phyloP scores from a whole-genome alignment of 2,329 filamentous ascomycete genomes.

The Ophiostoma triangulosporum region DNA sequence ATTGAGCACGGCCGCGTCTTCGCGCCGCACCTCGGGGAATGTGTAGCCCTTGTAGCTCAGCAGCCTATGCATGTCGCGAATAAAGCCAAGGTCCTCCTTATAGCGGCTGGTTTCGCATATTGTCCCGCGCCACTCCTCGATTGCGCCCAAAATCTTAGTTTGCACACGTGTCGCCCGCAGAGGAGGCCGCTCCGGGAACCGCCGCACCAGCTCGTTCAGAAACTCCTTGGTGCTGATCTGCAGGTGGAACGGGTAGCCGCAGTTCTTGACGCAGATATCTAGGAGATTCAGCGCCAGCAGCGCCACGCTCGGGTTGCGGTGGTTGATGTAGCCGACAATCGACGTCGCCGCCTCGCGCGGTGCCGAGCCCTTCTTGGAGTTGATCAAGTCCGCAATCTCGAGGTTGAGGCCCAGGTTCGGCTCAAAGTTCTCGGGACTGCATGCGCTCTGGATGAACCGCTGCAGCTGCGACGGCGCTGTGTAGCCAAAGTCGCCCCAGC shows the following conservation, averaged over 20 bases:
- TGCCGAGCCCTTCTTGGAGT: conserved; percentile 90
- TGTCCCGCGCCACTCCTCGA: conserved; percentile 96
- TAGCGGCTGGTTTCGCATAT: conserved; percentile 98
- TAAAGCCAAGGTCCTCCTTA: conserved; percentile 92
- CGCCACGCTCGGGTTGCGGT: conserved; percentile 90
- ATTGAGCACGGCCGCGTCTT: conserved; percentile 93
- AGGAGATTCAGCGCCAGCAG: conserved; percentile 81
- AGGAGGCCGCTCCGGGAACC: conserved; percentile 88
- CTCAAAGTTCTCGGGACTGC: conserved; percentile 94
- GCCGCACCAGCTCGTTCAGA: conserved; percentile 89
- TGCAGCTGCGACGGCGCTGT: conserved; percentile 76
- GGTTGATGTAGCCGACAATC: conserved; percentile 90
- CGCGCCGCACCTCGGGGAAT: conserved; percentile 81
- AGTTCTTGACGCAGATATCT: conserved; percentile 99
- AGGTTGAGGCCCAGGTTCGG: conserved; percentile 92
- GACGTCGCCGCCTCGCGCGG: conserved; percentile 88
- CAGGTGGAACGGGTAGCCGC: conserved; percentile 95
- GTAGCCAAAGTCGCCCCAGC: conserved; percentile 66
- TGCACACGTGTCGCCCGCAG: conserved; percentile 78
- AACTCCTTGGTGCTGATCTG: conserved; percentile 99
- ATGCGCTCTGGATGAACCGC: conserved; percentile 91
- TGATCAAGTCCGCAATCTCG: conserved; percentile 92
- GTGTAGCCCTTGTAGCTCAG: conserved; percentile 94
- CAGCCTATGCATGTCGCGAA: conserved; percentile 92
- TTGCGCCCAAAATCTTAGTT: conserved; percentile 82